phyloP scores from a whole-genome alignment of 805 yeast species.

The Candida gorgasii region DNA sequence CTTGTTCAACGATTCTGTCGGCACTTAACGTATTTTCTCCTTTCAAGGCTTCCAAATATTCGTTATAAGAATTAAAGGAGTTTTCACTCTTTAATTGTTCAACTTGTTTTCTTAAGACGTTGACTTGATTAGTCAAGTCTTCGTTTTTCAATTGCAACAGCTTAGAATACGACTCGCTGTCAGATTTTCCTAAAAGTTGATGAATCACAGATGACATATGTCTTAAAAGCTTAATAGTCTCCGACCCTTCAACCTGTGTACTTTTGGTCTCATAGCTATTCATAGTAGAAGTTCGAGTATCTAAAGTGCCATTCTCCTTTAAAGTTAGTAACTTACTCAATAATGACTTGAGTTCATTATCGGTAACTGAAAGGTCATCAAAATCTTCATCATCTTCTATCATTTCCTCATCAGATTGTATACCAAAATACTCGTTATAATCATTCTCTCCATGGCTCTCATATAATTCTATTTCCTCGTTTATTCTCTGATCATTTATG shows the following conservation, averaged over 20 bases:
- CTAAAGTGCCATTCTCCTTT: slow-evolving; percentile 21
- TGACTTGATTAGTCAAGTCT: slow-evolving; percentile 20
- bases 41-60: too few relatives aligned
- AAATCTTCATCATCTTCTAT: slow-evolving; percentile 13
- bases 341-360: slow-evolving; percentile 22
- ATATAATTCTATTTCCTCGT: slow-evolving; percentile 39
- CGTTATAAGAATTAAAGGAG: too few relatives aligned
- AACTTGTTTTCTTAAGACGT: slow-evolving; percentile 20
- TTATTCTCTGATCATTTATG: slow-evolving; percentile 30
- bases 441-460: slow-evolving; percentile 43
- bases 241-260: slow-evolving; percentile 11
- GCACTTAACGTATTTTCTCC: slow-evolving; percentile 22
- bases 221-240: slow-evolving; percentile 25
- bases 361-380: slow-evolving; percentile 15
- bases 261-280: not conserved
- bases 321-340: slow-evolving; percentile 24
- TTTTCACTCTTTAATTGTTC: slow-evolving; percentile 24
- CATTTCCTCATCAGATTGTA: not conserved
- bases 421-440: slow-evolving; percentile 21
- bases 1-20: slow-evolving; percentile 24
- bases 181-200: slow-evolving; percentile 24
- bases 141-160: slow-evolving; percentile 34
- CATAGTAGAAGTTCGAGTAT: not conserved
- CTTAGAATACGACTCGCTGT: slow-evolving; percentile 22
- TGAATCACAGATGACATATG: slow-evolving; percentile 33